Base-by-base conservation (phyloP, 306 rosid species). In the Hylodesmum podocarpum region DNA sequence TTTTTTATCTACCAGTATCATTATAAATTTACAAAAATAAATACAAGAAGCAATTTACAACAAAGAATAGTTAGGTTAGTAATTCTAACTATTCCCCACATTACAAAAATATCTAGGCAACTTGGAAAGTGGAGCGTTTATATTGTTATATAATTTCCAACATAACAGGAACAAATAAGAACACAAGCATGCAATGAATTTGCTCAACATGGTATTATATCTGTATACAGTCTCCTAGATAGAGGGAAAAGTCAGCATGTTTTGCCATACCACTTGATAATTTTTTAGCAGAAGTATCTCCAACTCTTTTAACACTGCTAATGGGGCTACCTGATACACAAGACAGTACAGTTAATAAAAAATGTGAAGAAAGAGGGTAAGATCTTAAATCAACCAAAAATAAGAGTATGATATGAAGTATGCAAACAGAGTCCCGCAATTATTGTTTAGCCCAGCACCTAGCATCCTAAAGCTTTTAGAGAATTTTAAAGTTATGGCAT, bases 281-380 rank as follows among this genome's bases (percentile, higher is more conserved):
- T 87, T 78, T 76, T 78, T 81, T 40, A 90, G 92, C 85, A 94
- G 78, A 82, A 91, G 91, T 22, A 61, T 77, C 88, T 91, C 98
- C 91, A 94, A 82, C 80, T 91, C 97, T 66, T 84, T 84, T 70
- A 90, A 72, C 81, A 94, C 93, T 13, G 87, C 66, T 54, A 81
- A 37, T 59, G 97, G 86, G 54, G 97, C 93, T 47, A 79, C 97
- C 98, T 94, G 89, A 81, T 59, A 47, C 63, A 66, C 69, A 82
- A 71, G 76, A 86, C 59, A 82, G 28, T 49, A 61, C 62, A 83
- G 25, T 51, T 67, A 80, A 81, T 57, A 18, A 82, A 40, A 55
- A 59, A 33, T 46, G 67, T 49, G 53, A 28, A 73, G 3, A 76
- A 11, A 19, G 10, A 59, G 51, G 65, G 28, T 41, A 27, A 46